phyloP scores from a whole-genome alignment of 805 yeast genomes.

The Isabelozyma gotoi region DNA sequence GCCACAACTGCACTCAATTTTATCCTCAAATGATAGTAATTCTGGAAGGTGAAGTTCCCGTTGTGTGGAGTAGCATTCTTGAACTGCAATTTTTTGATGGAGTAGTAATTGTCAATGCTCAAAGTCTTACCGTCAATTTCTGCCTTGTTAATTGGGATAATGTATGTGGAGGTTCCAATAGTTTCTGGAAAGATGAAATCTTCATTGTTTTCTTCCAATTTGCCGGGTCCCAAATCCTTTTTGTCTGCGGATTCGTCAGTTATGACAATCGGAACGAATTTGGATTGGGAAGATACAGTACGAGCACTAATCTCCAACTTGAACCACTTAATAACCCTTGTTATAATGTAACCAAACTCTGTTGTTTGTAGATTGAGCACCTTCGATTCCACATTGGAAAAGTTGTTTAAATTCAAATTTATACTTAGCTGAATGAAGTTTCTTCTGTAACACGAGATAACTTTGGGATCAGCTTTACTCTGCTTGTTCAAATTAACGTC shows the following conservation, averaged over 20 bases:
- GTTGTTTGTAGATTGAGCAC: slow-evolving; percentile 31
- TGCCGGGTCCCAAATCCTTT: background rate
- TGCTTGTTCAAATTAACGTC: slow-evolving; percentile 4
- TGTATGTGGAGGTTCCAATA: slow-evolving; percentile 20
- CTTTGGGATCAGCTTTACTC: slow-evolving; percentile 24
- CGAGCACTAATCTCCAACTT: slow-evolving; percentile 37
- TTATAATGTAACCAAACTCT: slow-evolving; percentile 36
- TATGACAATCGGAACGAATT: slow-evolving; percentile 32
- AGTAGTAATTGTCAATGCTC: slow-evolving; percentile 28
- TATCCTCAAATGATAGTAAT: slow-evolving; percentile 41
- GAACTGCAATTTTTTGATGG: slow-evolving; percentile 45
- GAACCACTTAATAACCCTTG: slow-evolving; percentile 37
- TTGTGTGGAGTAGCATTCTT: slow-evolving; percentile 54
- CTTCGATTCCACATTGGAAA: slow-evolving; percentile 19
- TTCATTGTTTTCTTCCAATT: slow-evolving; percentile 7
- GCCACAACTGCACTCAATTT: slow-evolving; percentile 37
- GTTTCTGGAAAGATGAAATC: slow-evolving; percentile 15
- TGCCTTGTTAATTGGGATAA: slow-evolving; percentile 25
- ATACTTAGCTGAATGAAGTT: slow-evolving; percentile 38
- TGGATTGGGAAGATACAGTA: slow-evolving; percentile 27
- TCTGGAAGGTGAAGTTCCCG: slow-evolving; percentile 45
- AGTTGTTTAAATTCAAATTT: slow-evolving; percentile 28
- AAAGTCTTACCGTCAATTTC: slow-evolving; percentile 13
- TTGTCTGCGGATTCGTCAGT: slow-evolving; percentile 10
- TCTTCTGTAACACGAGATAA: slow-evolving; percentile 46